Evolutionary conservation across 2,329 filamentous ascomycete genomes (phyloP), one percentile per base, ranked within the genome.

Genomic region (Pseudogymnoascus sp.): DNA sequence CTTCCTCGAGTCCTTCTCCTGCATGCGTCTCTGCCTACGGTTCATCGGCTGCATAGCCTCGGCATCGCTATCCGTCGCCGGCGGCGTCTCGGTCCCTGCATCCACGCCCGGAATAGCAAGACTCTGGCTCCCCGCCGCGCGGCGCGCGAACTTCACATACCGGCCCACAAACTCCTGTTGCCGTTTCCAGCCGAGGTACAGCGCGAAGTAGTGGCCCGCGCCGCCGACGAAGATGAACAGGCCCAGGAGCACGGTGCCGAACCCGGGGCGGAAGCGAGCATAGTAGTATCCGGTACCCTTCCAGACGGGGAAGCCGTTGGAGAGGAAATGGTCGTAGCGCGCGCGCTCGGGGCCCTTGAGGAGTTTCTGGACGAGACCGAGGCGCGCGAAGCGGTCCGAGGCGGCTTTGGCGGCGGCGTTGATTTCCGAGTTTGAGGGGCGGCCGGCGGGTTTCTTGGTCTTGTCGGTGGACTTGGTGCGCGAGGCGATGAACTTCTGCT

Each of bases 271-370:
- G 82, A 93, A 97, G 64, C 95, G 88, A 71, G 87, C 87, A 80
- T 99, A 99, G 83, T 97, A 99, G 83, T 99, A 99, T 66, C 95
- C 93, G 50, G 93, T 97, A 64, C 95, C 95, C 79, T 93, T 93
- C 95, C 95, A 99, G 63, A 85, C 86, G 33, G 95, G 95, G 79
- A 99, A 99, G 66, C 95, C 95, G 76, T 97, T 92, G 75, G 80
- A 79, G 65, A 97, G 78, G 79, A 97, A 99, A 76, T 97, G 89
- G 75, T 99, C 93, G 77, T 99, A 99, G 67, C 95, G 89, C 69
- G 91, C 89, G 67, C 95, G 85, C 62, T 84, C 84, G 2, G 89
- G 80, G 1, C 93, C 91, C 70, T 90, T 87, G 61, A 99, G 87
- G 72, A 99, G 89, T 72, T 91, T 89, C 69, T 88, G 87, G 62